Evolutionary conservation across 2,329 filamentous ascomycete species (phyloP).

Genomic region (Tolypocladium amazonense): DNA sequence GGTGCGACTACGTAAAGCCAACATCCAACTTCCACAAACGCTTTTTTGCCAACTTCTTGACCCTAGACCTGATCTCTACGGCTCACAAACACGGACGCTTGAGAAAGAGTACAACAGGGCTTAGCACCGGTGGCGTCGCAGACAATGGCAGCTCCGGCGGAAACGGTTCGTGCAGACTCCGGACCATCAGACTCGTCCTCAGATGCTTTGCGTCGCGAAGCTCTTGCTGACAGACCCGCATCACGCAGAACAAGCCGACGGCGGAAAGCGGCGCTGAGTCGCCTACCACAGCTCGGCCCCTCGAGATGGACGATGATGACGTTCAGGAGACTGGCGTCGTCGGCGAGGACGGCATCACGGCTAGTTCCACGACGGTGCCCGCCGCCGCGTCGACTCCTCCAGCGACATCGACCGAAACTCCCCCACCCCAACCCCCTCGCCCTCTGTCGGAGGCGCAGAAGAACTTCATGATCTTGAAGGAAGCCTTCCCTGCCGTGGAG

Average conservation of each 20-base stretch:
- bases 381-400: constrained; percentile 17
- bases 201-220: constrained; percentile 5
- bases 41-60: background rate
- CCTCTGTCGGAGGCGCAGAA: constrained; percentile 74
- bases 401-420: constrained; percentile 15
- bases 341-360: constrained; percentile 27
- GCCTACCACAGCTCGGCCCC: constrained; percentile 52
- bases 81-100: background rate
- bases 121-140: background rate
- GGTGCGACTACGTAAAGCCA: background rate
- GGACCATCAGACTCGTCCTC: background rate
- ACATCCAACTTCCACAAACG: background rate
- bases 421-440: constrained; percentile 76
- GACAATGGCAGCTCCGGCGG: constrained; percentile 31
- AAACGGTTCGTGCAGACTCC: constrained; percentile 28
- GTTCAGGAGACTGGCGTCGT: constrained; percentile 48
- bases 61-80: background rate
- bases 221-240: constrained; percentile 11
- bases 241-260: constrained; percentile 31
- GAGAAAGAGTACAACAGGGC: background rate
- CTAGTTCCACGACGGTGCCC: constrained; percentile 14
- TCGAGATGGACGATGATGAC: constrained; percentile 63
- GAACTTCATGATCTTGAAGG: constrained; percentile 78
- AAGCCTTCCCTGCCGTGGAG: constrained; percentile 87
- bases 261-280: constrained; percentile 44